Conservation (phyloP, 192 early-diverging fungal genomes). For the Podila clonocystis region DNA sequence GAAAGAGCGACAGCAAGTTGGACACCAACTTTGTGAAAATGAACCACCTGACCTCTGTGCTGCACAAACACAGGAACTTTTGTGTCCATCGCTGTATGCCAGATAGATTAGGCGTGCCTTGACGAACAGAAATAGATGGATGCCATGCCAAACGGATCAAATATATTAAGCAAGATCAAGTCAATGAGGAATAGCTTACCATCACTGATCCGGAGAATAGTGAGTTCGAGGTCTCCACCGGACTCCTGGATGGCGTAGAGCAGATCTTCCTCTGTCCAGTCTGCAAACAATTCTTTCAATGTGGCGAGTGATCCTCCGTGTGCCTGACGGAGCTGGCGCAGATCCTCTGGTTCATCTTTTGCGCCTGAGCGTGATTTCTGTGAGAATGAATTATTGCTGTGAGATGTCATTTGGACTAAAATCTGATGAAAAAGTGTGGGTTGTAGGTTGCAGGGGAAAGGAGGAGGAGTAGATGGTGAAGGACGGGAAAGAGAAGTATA, state of each 20-base stretch:
- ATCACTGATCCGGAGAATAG: constrained; percentile 85
- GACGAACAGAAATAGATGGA: too few relatives aligned
- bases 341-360: constrained; percentile 64
- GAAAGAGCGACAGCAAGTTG: too few relatives aligned
- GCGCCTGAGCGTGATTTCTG: constrained; percentile 32
- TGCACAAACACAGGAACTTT: too few relatives aligned
- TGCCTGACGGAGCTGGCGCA: constrained; percentile 69
- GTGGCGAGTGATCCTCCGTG: constrained; percentile 69
- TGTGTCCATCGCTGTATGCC: too few relatives aligned
- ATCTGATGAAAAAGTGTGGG: neutral
- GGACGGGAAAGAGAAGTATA: neutral
- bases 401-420: neutral
- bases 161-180: neutral
- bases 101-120: too few relatives aligned
- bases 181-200: constrained; percentile 53
- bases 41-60: too few relatives aligned
- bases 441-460: neutral
- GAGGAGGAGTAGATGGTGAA: neutral
- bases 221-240: constrained; percentile 83
- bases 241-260: constrained; percentile 86
- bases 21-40: too few relatives aligned
- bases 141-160: neutral
- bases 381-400: constrained; percentile 30
- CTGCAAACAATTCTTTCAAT: constrained; percentile 77
- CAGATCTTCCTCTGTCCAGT: constrained; percentile 92